Conservation (phyloP, 768 basidiomycete genomes). For the Guyanaporus albipodus region DNA sequence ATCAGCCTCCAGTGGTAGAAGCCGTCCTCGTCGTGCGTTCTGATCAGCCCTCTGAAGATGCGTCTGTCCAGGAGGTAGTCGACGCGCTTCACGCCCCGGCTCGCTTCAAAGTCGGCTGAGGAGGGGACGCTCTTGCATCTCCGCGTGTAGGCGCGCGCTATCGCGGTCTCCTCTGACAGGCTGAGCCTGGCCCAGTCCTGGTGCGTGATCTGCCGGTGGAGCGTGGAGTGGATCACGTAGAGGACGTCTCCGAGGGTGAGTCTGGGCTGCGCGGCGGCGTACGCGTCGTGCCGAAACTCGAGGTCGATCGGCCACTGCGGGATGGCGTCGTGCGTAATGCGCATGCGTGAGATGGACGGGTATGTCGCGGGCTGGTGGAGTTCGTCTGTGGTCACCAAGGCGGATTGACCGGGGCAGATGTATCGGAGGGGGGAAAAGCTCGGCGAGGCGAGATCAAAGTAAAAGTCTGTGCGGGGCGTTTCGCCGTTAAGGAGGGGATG, state of each 20-base stretch:
- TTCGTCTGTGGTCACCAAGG: conserved; percentile 40
- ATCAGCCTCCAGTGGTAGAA: conserved; percentile 30
- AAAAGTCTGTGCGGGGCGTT: conserved; percentile 39
- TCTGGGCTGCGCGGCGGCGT: conserved; percentile 30
- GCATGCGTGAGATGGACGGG: conserved; percentile 49
- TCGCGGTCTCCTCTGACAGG: conserved; percentile 25
- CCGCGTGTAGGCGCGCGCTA: conserved; percentile 37
- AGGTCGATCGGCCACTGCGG: conserved; percentile 63
- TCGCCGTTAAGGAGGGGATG: conserved; percentile 47
- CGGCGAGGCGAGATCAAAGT: conserved; percentile 54
- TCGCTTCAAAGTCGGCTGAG: conserved; percentile 30
- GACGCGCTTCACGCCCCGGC: conserved; percentile 37
- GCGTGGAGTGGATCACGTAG: conserved; percentile 42
- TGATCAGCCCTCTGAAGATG: conserved; percentile 36
- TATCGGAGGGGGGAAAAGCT: conserved; percentile 43
- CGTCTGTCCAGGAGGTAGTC: conserved; percentile 36
- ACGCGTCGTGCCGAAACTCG: conserved; percentile 33
- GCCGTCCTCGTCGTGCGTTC: conserved; percentile 28
- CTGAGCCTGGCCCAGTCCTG: conserved; percentile 33
- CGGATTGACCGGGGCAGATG: conserved; percentile 37
- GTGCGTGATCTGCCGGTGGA: conserved; percentile 41
- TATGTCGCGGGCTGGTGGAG: conserved; percentile 51
- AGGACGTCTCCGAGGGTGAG: conserved; percentile 62
- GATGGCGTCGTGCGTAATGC: conserved; percentile 53
- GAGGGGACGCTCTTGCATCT: conserved; percentile 31